A percentile compares a stretch with the other conserved stretches of the same genome.
phyloP scores from a whole-genome alignment of 2,329 filamentous ascomycete species.

The Diaporthe sp. region DNA sequence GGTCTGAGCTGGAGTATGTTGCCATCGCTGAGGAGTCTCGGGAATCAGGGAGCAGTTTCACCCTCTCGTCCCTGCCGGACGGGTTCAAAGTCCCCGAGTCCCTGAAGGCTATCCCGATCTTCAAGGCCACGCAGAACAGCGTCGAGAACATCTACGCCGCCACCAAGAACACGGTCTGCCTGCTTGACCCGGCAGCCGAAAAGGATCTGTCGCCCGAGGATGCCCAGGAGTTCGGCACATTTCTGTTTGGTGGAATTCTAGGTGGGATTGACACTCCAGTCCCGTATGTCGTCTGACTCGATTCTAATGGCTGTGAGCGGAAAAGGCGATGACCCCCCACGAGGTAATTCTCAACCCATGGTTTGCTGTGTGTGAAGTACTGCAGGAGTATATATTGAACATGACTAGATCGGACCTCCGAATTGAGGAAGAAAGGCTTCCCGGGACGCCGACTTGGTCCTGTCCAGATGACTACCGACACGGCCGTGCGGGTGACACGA shows the following conservation, averaged over 20 bases:
- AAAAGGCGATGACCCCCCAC: conserved; percentile 89
- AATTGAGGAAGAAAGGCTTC: conserved; percentile 94
- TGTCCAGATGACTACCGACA: conserved; percentile 98
- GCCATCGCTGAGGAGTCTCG: conserved; percentile 88
- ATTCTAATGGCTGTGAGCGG: conserved; percentile 40
- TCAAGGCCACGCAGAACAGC: conserved; percentile 80
- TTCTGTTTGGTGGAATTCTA: conserved; percentile 95
- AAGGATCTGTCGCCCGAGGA: conserved; percentile 89
- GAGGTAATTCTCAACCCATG: conserved; percentile 71
- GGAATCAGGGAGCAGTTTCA: conserved; percentile 76
- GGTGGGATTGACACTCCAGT: conserved; percentile 68
- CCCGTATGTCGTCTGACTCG: not conserved
- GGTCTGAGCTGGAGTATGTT: conserved; percentile 94
- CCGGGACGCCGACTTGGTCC: conserved; percentile 88
- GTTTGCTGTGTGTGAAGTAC: no score
- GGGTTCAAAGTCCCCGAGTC: conserved; percentile 75
- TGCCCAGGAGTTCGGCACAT: conserved; percentile 86
- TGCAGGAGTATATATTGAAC: conserved; percentile 39
- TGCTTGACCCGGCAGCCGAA: conserved; percentile 88
- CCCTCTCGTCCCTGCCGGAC: conserved; percentile 84
- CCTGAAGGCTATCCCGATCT: conserved; percentile 69
- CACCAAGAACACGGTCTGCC: conserved; percentile 83
- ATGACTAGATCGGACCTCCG: conserved; percentile 87
- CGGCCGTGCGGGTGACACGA: conserved; percentile 92
- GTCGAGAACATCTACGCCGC: conserved; percentile 86